These are phyloP conservation scores for Trichosporon sp. DNA, from an alignment of 1,284 basidiomycete species.

Conservation along the genomic window DNA sequence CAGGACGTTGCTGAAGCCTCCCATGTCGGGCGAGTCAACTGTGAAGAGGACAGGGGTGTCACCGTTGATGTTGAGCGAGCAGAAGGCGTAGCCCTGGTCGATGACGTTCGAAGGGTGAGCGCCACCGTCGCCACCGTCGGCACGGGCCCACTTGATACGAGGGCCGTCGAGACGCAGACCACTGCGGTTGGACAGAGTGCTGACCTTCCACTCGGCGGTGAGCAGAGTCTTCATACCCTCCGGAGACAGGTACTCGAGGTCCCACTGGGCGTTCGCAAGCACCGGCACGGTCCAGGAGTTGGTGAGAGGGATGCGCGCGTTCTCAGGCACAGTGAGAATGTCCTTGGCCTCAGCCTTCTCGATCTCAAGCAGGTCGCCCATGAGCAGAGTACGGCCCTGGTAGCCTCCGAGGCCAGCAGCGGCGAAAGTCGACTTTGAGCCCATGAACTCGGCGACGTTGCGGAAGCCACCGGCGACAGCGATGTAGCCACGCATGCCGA, in stretches of 20 bases:
- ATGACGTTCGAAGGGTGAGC: constrained; percentile 66
- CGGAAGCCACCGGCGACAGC: constrained; percentile 60
- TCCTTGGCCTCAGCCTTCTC: not conserved
- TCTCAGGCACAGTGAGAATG: constrained; percentile 8
- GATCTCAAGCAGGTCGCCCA: constrained; percentile 45
- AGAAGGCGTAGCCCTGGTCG: constrained; percentile 61
- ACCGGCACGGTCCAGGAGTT: constrained; percentile 19
- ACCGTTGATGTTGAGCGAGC: constrained; percentile 60
- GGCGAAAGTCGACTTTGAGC: constrained; percentile 49
- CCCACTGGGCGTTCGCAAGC: constrained; percentile 21
- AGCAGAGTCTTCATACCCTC: constrained; percentile 31
- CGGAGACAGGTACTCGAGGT: constrained; percentile 17
- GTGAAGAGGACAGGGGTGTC: constrained; percentile 59
- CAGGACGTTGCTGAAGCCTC: constrained; percentile 23
- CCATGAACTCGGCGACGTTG: constrained; percentile 55
- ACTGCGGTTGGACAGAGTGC: constrained; percentile 39
- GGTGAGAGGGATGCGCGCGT: constrained; percentile 11
- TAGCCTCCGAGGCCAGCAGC: constrained; percentile 35
- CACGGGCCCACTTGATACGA: constrained; percentile 58
- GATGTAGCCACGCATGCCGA: constrained; percentile 56
- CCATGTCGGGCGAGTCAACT: constrained; percentile 32
- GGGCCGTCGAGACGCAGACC: constrained; percentile 48
- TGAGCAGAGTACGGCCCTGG: constrained; percentile 53
- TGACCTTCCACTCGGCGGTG: constrained; percentile 34
- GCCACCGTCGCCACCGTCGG: constrained; percentile 63